Percentiles rank a stretch among this genome's conserved stretches.
Evolutionary conservation across 106 monocot species (phyloP).

Genomic region (Acorus calamus): DNA sequence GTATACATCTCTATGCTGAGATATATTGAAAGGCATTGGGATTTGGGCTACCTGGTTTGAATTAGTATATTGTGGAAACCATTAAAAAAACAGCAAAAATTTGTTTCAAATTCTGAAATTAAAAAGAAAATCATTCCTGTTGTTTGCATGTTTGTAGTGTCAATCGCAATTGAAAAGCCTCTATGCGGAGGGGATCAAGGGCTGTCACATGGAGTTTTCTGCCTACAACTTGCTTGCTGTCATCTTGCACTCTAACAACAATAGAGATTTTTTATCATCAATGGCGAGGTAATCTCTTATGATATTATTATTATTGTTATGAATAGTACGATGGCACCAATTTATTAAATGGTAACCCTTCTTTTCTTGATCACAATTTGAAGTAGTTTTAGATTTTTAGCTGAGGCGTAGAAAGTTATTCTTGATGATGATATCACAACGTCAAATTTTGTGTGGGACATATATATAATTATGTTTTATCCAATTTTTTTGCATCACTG

Average conservation of each 20-base stretch:
- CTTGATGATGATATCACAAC: too few species aligned
- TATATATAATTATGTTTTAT: too few species aligned
- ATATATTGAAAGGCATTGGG: too few species aligned
- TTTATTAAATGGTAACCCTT: not conserved
- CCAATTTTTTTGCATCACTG: too few species aligned
- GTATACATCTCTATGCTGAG: too few species aligned
- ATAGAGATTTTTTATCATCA: conserved; percentile 75
- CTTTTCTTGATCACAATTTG: not conserved
- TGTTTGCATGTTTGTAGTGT: conserved; percentile 39
- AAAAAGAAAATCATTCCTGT: not conserved
- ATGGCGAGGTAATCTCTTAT: conserved; percentile 53
- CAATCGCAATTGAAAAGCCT: conserved; percentile 88
- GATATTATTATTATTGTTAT: too few species aligned
- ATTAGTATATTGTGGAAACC: too few species aligned
- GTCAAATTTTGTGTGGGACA: too few species aligned
- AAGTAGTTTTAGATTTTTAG: too few species aligned
- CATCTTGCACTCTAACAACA: conserved; percentile 77
- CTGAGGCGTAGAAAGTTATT: too few species aligned
- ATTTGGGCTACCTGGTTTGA: too few species aligned
- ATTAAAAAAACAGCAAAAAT: not conserved
- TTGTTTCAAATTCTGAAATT: not conserved
- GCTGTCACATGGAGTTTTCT: conserved; percentile 72
- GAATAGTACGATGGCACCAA: too few species aligned
- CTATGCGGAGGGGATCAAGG: conserved; percentile 84
- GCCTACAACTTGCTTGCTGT: conserved; percentile 84